Evolutionary conservation across 345 rosid genomes (phyloP), one percentile per base, ranked within the genome.

Genomic region (Brassica nigra): DNA sequence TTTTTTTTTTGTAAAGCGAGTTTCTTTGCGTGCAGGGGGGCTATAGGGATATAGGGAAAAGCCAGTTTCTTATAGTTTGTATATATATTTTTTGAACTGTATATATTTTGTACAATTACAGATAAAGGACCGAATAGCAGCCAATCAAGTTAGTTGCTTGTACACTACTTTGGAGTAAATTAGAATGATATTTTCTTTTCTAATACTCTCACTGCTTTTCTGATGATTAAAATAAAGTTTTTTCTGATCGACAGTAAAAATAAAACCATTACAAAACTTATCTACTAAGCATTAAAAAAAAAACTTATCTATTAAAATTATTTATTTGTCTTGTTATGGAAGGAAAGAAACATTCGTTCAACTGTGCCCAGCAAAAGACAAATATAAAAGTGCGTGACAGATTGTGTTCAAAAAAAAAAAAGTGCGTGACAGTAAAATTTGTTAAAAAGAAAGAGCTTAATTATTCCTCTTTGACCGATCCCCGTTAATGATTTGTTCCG

Each of bases 331-430:
- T 80, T 80, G 83, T 54, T 20, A 39, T 62, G 71, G 83, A 80
- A 75, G 83, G 39, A 80, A 80, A 80, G 83, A 75, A 75, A 80
- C 75, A 80, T 80, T 74, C 83, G 76, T 62, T 80, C 75, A 74
- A 68, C 71, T 36, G 58, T 67, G 34, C 39, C 82, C 74, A 73
- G 68, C 79, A 52, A 74, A 80, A 80, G 83, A 79, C 79, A 74
- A 80, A 74, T 68, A 74, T n/a, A 80, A 80, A 80, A 74, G 78
- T 61, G 66, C 18, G 15, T 61, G 75, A 36, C 42, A 80, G 42
- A n/a, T n/a, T n/a, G n/a, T n/a, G n/a, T n/a, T n/a, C n/a, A n/a
- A n/a, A n/a, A n/a, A n/a, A n/a, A n/a, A n/a, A 80, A 80, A 80
- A 74, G 78, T 61, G 66, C 18, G 15, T 61, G 75, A 36, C 42